These are phyloP conservation scores for Oryza longistaminata DNA, from an alignment of 176 grass and related monocot species.

Conservation along the genomic window DNA sequence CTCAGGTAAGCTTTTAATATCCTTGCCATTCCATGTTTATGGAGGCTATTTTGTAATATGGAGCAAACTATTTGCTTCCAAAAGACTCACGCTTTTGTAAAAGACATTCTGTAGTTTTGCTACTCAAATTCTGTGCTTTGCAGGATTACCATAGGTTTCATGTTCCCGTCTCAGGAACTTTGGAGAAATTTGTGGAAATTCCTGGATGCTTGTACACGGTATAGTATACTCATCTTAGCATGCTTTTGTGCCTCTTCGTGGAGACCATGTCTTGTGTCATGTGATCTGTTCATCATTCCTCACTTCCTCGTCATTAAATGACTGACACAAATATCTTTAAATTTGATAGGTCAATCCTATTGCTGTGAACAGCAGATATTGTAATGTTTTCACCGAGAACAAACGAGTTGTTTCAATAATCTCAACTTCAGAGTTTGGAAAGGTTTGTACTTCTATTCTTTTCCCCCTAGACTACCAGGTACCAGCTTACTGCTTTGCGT, in stretches of 20 bases:
- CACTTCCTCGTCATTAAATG: slow-evolving; percentile 28
- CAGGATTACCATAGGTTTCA: slow-evolving; percentile 99
- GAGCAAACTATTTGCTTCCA: background rate
- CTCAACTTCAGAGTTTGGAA: slow-evolving; percentile 84
- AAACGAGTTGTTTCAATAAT: slow-evolving; percentile 89
- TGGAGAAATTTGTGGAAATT: slow-evolving; percentile 90
- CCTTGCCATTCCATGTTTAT: background rate
- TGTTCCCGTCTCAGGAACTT: slow-evolving; percentile 85
- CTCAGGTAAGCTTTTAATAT: slow-evolving; percentile 65
- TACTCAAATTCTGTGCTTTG: slow-evolving; percentile 21
- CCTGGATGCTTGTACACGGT: slow-evolving; percentile 95
- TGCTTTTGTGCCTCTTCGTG: background rate
- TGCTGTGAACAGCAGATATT: slow-evolving; percentile 97
- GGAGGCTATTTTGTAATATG: background rate
- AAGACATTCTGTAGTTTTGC: slow-evolving; percentile 10
- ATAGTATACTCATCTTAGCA: slow-evolving; percentile 30
- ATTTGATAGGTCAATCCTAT: slow-evolving; percentile 95
- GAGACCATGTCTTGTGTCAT: background rate
- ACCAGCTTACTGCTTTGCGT: background rate
- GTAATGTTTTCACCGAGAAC: slow-evolving; percentile 98
- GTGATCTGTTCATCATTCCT: background rate
- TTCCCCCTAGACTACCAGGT: background rate
- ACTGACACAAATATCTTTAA: slow-evolving; percentile 9
- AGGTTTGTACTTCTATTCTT: slow-evolving; percentile 54
- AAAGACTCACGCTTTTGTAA: background rate